A percentile compares a stretch with the other conserved stretches of the same genome.
phyloP scores from a whole-genome alignment of 805 yeast species.

The Yarrowia sp. region DNA sequence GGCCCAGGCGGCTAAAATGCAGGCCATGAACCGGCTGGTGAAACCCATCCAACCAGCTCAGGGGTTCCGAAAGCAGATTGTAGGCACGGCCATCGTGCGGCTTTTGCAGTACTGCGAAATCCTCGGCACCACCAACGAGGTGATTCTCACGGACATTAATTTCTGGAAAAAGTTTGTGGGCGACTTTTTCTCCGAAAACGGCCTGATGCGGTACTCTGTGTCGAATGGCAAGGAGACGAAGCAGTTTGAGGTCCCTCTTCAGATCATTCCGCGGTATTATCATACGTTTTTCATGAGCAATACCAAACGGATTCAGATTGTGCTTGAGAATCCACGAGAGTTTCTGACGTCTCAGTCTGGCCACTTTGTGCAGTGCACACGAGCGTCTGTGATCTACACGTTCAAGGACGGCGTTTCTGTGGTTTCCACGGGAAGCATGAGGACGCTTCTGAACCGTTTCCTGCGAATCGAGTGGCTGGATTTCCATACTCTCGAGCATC shows the following conservation, averaged over 20 bases:
- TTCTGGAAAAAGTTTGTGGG: conserved; percentile 60
- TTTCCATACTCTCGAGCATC: conserved; percentile 57
- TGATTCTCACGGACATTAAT: conserved; percentile 52
- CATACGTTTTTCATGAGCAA: conserved; percentile 61
- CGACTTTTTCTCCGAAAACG: conserved; percentile 62
- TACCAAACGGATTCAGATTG: conserved; percentile 59
- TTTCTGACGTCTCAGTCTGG: conserved; percentile 62
- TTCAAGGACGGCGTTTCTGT: conserved; percentile 76
- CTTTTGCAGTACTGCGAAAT: conserved; percentile 60
- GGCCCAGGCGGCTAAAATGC: conserved; percentile 27
- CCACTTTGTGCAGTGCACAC: conserved; percentile 61
- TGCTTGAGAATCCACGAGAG: conserved; percentile 56
- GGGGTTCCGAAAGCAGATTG: conserved; percentile 51
- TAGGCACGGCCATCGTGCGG: conserved; percentile 58
- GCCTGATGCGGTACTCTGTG: conserved; percentile 57
- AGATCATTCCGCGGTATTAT: conserved; percentile 70
- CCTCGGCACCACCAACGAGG: conserved; percentile 55
- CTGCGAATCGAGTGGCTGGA: conserved; percentile 78
- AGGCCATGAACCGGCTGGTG: conserved; percentile 38
- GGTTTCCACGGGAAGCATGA: conserved; percentile 64
- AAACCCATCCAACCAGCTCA: conserved; percentile 42
- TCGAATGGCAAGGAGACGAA: conserved; percentile 55
- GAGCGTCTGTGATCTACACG: conserved; percentile 58
- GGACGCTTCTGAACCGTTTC: conserved; percentile 66
- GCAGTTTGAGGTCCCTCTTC: conserved; percentile 68